Evolutionary conservation across 768 basidiomycete genomes (phyloP), one percentile per base, ranked within the genome.

Genomic region (Calocera viscosa): DNA sequence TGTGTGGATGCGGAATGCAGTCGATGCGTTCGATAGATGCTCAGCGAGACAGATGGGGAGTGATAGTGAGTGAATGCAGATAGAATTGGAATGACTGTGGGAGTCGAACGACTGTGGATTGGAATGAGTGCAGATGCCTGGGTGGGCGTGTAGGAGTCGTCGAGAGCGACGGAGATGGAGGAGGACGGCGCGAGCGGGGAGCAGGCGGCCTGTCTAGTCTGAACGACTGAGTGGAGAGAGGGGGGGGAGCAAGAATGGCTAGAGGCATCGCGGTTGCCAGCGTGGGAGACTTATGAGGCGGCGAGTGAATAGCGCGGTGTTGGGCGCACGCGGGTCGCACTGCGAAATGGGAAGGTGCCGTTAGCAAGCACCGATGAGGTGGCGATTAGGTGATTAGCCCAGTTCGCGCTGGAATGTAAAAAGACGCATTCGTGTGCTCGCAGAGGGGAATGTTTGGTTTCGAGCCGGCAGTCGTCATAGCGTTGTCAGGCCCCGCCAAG

Each of bases 381-480:
- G n/a, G n/a, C n/a, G n/a, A n/a, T n/a, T n/a, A n/a, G n/a, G 43
- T 47, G 43, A 47, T 47, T 60, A 60, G 53, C 19, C 39, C 43
- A 47, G 16, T 19, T 7, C 30, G 53, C 22, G 53, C 30, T 60
- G 53, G 53, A 60, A 60, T 60, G 53, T 47, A 7, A 47, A 47
- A 47, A 47, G 43, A 47, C 43, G 19, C 35, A 38, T 14, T 14
- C 43, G n/a, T n/a, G n/a, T n/a, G n/a, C n/a, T n/a, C n/a, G n/a
- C n/a, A n/a, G 43, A 47, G 24, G 43, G 19, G 43, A 47, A 19
- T 5, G 19, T 19, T 47, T 17, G 16, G 43, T 38, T 14, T 14
- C n/a, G n/a, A n/a, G n/a, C 35, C 53, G 53, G 53, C 53, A 60
- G 53, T 60, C 53, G 53, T 60, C 53, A 60, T 60, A 60, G 53